These are phyloP conservation scores for Colletotrichum aenigma DNA, from an alignment of 2,329 filamentous ascomycete species.

Conservation along the genomic window DNA sequence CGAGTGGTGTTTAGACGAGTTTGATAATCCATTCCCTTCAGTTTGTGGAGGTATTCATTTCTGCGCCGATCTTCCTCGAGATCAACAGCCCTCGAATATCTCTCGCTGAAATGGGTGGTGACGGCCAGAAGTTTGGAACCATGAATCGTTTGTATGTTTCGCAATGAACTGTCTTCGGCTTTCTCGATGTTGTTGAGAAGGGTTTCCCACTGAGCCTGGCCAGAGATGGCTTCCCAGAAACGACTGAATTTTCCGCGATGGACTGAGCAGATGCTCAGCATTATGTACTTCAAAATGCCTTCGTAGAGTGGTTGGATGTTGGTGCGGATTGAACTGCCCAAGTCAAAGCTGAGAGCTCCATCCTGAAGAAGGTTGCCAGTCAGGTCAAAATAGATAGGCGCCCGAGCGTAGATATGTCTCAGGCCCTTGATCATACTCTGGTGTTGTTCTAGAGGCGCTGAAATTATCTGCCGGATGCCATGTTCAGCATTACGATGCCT, in stretches of 20 bases:
- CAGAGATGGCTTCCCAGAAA: background rate
- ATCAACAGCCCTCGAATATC: background rate
- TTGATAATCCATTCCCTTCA: background rate
- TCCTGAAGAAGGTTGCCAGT: background rate
- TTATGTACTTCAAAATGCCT: background rate
- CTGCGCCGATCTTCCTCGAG: background rate
- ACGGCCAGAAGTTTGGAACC: background rate
- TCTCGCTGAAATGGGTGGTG: fast-evolving
- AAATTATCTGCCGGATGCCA: background rate
- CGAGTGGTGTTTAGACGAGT: background rate
- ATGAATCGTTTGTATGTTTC: background rate
- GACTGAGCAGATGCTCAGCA: background rate
- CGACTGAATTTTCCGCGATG: background rate
- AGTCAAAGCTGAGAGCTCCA: background rate
- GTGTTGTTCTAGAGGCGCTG: background rate
- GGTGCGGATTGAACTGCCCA: background rate
- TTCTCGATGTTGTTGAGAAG: background rate
- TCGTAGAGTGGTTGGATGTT: background rate
- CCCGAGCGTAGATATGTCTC: background rate
- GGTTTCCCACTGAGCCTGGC: background rate
- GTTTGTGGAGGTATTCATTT: background rate
- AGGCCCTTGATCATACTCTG: background rate
- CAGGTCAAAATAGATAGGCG: background rate
- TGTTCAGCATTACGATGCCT: fast-evolving
- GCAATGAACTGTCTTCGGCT: background rate